Conservation (phyloP, 2,329 filamentous ascomycete species). For the Coniella vitis region DNA sequence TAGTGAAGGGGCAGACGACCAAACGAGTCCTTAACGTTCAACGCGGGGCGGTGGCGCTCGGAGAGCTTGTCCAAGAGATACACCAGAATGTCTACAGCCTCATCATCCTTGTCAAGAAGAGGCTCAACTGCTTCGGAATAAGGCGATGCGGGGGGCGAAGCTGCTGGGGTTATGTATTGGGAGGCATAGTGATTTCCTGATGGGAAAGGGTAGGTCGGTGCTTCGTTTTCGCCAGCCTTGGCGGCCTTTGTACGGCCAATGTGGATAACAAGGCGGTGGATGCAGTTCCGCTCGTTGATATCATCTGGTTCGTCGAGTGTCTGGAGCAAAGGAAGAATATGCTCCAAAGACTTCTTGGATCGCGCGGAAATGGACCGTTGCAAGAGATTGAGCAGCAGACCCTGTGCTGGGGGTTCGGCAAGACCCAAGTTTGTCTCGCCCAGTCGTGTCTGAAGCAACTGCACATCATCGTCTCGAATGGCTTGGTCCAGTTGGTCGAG, state of each 20-base stretch:
- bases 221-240: slow-evolving; percentile 39
- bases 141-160: slow-evolving; percentile 57
- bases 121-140: slow-evolving; percentile 52
- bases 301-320: slow-evolving; percentile 81
- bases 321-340: slow-evolving; percentile 60
- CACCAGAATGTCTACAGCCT: slow-evolving; percentile 62
- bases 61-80: slow-evolving; percentile 62
- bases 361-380: slow-evolving; percentile 69
- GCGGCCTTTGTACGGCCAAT: slow-evolving; percentile 69
- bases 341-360: slow-evolving; percentile 62
- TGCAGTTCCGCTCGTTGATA: slow-evolving; percentile 87
- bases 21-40: slow-evolving; percentile 67
- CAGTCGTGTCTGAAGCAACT: slow-evolving; percentile 49
- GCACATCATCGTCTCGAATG: slow-evolving; percentile 61
- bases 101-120: slow-evolving; percentile 61
- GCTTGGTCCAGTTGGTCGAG: slow-evolving; percentile 68
- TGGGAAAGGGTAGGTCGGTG: slow-evolving; percentile 43
- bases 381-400: slow-evolving; percentile 70
- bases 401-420: slow-evolving; percentile 50
- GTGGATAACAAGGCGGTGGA: slow-evolving; percentile 87
- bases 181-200: slow-evolving; percentile 50
- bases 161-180: slow-evolving; percentile 74
- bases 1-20: slow-evolving; percentile 87
- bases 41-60: slow-evolving; percentile 57
- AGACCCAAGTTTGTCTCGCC: slow-evolving; percentile 48